These are phyloP conservation scores for Puccinia horiana DNA, from an alignment of 1,284 basidiomycete species.

Conservation along the genomic window DNA sequence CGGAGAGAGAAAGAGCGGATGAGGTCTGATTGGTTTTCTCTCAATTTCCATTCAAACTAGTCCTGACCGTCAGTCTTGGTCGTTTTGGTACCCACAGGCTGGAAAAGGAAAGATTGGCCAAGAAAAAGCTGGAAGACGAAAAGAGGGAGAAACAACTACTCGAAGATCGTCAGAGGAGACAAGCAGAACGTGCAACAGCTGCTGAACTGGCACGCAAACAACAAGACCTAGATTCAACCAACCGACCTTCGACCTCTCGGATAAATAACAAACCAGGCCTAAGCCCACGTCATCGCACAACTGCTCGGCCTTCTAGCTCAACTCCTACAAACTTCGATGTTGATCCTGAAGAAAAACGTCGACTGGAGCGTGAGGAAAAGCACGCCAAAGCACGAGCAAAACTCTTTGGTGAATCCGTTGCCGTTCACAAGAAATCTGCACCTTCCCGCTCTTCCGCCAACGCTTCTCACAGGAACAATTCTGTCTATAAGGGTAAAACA, in stretches of 20 bases:
- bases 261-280: background rate
- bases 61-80: constrained; percentile 5
- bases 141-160: constrained; percentile 19
- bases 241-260: background rate
- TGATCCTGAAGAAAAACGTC: constrained; percentile 44
- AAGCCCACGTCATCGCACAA: constrained; percentile 1
- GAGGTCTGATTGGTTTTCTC: constrained; percentile 5
- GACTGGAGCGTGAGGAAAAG: constrained; percentile 44
- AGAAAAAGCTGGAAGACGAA: constrained; percentile 36
- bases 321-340: background rate
- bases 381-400: constrained; percentile 24
- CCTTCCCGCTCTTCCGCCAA: background rate
- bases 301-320: background rate
- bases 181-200: constrained; percentile 8
- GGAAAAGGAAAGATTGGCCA: constrained; percentile 39
- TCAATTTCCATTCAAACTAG: background rate
- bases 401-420: constrained; percentile 42
- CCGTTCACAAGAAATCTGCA: constrained; percentile 16
- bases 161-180: constrained; percentile 34
- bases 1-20: constrained; percentile 40
- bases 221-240: constrained; percentile 13
- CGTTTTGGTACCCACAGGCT: constrained; percentile 8
- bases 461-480: background rate
- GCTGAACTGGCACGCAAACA: background rate
- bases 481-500: constrained; percentile 1